A percentile compares a stretch with the other conserved stretches of the same genome.
Conservation (phyloP, 345 rosid genomes). For the Acer campestre region DNA sequence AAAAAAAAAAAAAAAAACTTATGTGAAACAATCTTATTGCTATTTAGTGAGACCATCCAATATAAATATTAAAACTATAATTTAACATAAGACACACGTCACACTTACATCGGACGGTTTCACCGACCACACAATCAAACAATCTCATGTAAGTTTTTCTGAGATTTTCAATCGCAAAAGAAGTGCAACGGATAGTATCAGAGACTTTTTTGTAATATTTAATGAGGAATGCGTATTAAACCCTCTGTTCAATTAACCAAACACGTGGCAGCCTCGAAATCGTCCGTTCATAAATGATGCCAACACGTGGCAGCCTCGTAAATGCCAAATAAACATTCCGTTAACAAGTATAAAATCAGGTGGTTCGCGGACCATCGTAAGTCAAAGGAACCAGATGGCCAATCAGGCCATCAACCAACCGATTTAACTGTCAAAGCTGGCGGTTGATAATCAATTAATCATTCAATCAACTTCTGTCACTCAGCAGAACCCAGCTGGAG, state of each 20-base stretch:
- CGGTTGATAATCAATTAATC: not conserved
- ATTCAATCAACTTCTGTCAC: not conserved
- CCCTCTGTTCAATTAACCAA: not conserved
- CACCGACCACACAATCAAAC: too few relatives aligned
- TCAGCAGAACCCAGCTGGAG: not conserved
- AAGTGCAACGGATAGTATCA: not conserved
- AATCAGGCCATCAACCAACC: not conserved
- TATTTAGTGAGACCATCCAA: too few relatives aligned
- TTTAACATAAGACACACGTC: too few relatives aligned
- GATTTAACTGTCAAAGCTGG: slow-evolving; percentile 6
- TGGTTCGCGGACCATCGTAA: not conserved
- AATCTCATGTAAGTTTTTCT: too few relatives aligned
- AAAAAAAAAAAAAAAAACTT: too few relatives aligned
- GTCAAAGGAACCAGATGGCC: not conserved
- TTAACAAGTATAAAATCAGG: not conserved
- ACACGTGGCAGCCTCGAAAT: not conserved
- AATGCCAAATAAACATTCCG: not conserved
- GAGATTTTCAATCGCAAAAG: too few relatives aligned
- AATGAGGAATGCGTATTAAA: too few relatives aligned
- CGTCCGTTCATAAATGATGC: not conserved
- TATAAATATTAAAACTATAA: too few relatives aligned
- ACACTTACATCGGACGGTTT: too few relatives aligned
- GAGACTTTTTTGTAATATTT: too few relatives aligned
- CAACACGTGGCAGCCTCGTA: not conserved
- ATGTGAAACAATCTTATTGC: too few relatives aligned